Base-by-base conservation (phyloP, 371 early-diverging fungal species). In the Mucor irregularis region DNA sequence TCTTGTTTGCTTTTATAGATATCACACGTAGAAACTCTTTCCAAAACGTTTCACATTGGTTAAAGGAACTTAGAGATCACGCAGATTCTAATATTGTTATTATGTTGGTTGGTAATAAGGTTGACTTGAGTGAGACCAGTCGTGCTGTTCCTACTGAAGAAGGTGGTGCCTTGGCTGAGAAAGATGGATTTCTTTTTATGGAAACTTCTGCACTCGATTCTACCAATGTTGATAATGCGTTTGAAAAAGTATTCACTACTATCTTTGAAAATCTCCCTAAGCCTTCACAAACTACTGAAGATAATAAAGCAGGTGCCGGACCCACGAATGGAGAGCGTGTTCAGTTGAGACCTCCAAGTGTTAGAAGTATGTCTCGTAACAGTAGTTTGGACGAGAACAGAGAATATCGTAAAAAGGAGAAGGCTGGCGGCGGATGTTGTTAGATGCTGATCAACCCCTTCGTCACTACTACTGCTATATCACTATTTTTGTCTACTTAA, bases 91-190 rank as follows among this genome's bases (percentile, higher is more conserved):
- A 84, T 31, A 85, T 87, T 61, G 95, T 96, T 80, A 97, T 98
- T 78, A 87, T 99, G 75, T 73, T 99, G 46, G 90, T 99, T 24
- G 99, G 99, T 53, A 99, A 99, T 88, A 99, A 99, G 84, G 88
- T 95, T 54, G 99, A 99, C 81, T 80, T 98, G 75, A 84, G 85
- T 47, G 93, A 93, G 55, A 91, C 73, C 0, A 73, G 71, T 31
- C 83, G 94, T 50, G 84, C 87, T 28, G 94, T 98, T n/a, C 73
- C 88, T 14, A 78, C 76, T 26, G 96, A 95, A 61, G 94, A 95
- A 60, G 98, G 92, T 46, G 89, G 87, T 43, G 86, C 86, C 13
- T 92, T 95, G 81, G 95, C 98, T 35, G 78, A 85, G 50, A 81
- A 89, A 48, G 83, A 96, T 61, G 90, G 88, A 7, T 82, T 96